Conservation (phyloP, 306 rosid species). For the Lupinus albus region DNA sequence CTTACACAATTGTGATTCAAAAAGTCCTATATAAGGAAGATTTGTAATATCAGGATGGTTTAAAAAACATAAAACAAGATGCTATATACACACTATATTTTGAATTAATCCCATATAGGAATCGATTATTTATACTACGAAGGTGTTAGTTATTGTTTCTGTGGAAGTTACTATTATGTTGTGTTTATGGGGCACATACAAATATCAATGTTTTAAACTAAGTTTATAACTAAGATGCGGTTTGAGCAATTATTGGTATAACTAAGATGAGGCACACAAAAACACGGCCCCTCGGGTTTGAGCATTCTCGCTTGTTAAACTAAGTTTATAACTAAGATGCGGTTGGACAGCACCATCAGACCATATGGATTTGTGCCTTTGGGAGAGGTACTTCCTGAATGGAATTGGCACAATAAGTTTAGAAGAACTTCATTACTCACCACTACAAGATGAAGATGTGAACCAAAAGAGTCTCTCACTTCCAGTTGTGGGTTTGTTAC, state of each 20-base stretch:
- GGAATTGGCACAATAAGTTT: constrained; percentile 56
- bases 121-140: too few species aligned
- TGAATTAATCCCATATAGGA: too few species aligned
- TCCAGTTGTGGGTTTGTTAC: constrained; percentile 62
- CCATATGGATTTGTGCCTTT: constrained; percentile 68
- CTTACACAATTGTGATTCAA: background rate
- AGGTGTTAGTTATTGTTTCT: too few species aligned
- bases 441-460: constrained; percentile 69
- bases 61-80: too few species aligned
- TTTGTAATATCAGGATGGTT: background rate
- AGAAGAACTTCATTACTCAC: constrained; percentile 69
- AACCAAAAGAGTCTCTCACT: constrained; percentile 68
- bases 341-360: constrained; percentile 68
- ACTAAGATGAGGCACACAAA: too few species aligned
- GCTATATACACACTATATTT: too few species aligned
- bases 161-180: too few species aligned
- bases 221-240: too few species aligned
- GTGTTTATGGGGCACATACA: too few species aligned
- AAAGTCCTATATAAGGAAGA: background rate
- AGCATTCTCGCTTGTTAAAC: constrained; percentile 53
- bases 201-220: too few species aligned
- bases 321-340: constrained; percentile 63
- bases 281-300: too few species aligned
- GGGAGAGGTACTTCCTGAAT: constrained; percentile 76
- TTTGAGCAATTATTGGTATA: too few species aligned